Conservation (phyloP, 768 basidiomycete species). For the Collybia mongolica region DNA sequence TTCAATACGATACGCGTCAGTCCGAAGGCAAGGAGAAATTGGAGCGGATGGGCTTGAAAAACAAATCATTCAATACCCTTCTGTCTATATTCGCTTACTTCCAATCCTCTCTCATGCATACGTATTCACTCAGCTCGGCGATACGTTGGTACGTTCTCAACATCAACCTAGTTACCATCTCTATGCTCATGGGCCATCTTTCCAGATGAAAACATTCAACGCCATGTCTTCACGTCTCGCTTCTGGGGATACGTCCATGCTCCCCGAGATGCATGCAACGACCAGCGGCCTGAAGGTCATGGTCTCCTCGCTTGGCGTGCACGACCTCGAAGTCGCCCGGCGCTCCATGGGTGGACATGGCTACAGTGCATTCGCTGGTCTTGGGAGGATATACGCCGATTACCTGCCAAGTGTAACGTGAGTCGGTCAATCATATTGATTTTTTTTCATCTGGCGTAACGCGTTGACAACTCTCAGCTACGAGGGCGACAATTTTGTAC, state of each 20-base stretch:
- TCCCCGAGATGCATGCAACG: conserved; percentile 73
- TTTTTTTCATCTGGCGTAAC: too few species aligned
- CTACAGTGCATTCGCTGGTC: conserved; percentile 65
- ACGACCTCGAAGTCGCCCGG: conserved; percentile 63
- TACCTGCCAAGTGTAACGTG: conserved; percentile 66
- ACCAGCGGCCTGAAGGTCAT: conserved; percentile 70
- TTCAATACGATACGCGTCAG: conserved; percentile 69
- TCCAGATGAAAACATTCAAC: conserved; percentile 49
- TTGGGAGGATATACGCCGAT: conserved; percentile 65
- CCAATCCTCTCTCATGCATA: conserved; percentile 70
- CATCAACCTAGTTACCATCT: not conserved
- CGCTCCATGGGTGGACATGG: conserved; percentile 80
- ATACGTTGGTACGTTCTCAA: conserved; percentile 44
- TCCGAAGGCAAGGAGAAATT: conserved; percentile 64
- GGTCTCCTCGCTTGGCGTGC: conserved; percentile 47
- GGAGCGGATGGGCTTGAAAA: conserved; percentile 54
- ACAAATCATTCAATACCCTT: conserved; percentile 73
- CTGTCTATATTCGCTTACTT: conserved; percentile 68
- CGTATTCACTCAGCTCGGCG: conserved; percentile 65
- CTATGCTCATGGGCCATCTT: not conserved
- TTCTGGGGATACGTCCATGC: conserved; percentile 54
- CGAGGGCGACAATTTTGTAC: conserved; percentile 79
- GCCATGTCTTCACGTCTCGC: conserved; percentile 47
- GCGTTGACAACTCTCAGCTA: conserved; percentile 35
- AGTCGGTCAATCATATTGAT: conserved; percentile 15